A percentile compares a stretch with the other conserved stretches of the same genome.
Evolutionary conservation across 2,329 filamentous ascomycete species (phyloP).

Genomic region (Bisporella sp.): DNA sequence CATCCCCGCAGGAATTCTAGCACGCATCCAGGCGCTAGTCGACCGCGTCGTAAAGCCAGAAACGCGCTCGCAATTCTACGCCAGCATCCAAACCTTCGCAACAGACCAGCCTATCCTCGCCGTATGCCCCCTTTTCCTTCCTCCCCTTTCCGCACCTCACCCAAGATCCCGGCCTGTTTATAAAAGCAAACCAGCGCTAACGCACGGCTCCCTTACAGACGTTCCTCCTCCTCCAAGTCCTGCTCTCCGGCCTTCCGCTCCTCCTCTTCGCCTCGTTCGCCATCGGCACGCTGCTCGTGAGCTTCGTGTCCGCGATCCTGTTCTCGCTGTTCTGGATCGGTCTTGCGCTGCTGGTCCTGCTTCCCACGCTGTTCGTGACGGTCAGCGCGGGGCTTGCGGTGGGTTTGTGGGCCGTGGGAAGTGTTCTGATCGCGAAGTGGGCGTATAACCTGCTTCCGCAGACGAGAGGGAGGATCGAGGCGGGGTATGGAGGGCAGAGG

Average conservation of each 20-base stretch:
- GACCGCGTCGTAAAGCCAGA: constrained; percentile 52
- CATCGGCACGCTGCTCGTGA: constrained; percentile 53
- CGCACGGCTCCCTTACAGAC: constrained; percentile 37
- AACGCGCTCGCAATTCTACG: constrained; percentile 49
- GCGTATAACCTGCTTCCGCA: constrained; percentile 32
- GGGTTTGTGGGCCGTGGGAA: constrained; percentile 61
- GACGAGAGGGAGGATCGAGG: constrained; percentile 12
- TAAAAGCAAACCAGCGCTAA: not conserved
- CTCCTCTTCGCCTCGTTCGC: constrained; percentile 62
- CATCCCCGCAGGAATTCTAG: constrained; percentile 12
- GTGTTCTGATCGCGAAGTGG: constrained; percentile 45
- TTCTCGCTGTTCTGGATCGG: constrained; percentile 59
- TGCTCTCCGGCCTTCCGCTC: constrained; percentile 60
- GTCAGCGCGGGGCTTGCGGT: constrained; percentile 53
- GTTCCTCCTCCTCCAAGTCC: constrained; percentile 58
- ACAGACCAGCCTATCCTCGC: constrained; percentile 61
- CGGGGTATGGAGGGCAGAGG: constrained; percentile 17
- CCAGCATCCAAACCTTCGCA: constrained; percentile 48
- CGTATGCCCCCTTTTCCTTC: constrained; percentile 37
- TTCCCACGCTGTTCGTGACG: constrained; percentile 62
- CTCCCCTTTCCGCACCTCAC: not conserved
- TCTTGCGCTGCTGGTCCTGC: constrained; percentile 58
- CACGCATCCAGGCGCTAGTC: constrained; percentile 24
- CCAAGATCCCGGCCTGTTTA: not conserved
- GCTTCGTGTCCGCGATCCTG: constrained; percentile 51